These are phyloP conservation scores for Orobanche coerulescens DNA, from an alignment of 257 asterid species.

Conservation along the genomic window DNA sequence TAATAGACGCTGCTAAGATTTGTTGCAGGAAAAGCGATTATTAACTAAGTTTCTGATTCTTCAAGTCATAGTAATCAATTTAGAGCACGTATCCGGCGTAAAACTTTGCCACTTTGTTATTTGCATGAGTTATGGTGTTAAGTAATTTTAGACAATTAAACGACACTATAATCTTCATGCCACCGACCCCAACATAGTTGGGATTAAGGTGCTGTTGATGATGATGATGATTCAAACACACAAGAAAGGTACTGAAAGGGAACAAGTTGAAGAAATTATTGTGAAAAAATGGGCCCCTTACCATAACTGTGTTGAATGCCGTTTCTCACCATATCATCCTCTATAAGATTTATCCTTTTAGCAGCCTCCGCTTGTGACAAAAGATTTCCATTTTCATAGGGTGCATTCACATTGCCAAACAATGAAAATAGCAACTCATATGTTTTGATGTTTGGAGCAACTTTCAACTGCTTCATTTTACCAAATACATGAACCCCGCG, in stretches of 20 bases:
- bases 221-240: not conserved
- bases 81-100: too few species aligned
- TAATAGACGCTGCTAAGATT: too few species aligned
- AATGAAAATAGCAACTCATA: conserved; percentile 62
- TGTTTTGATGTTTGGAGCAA: conserved; percentile 59
- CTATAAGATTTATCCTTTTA: conserved; percentile 62
- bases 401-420: conserved; percentile 70
- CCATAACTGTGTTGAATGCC: conserved; percentile 60
- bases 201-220: too few species aligned
- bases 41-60: too few species aligned
- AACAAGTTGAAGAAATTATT: conserved; percentile 28
- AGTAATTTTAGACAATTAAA: too few species aligned
- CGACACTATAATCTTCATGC: too few species aligned
- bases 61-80: too few species aligned
- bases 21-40: too few species aligned
- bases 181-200: too few species aligned
- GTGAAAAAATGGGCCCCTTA: conserved; percentile 55
- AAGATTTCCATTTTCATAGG: conserved; percentile 52
- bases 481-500: conserved; percentile 50
- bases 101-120: too few species aligned
- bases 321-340: conserved; percentile 67
- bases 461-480: conserved; percentile 44
- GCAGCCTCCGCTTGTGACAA: conserved; percentile 59
- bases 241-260: not conserved
- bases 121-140: too few species aligned